These are phyloP conservation scores for Hippophae tibetana DNA, from an alignment of 306 rosid genomes.

Conservation along the genomic window DNA sequence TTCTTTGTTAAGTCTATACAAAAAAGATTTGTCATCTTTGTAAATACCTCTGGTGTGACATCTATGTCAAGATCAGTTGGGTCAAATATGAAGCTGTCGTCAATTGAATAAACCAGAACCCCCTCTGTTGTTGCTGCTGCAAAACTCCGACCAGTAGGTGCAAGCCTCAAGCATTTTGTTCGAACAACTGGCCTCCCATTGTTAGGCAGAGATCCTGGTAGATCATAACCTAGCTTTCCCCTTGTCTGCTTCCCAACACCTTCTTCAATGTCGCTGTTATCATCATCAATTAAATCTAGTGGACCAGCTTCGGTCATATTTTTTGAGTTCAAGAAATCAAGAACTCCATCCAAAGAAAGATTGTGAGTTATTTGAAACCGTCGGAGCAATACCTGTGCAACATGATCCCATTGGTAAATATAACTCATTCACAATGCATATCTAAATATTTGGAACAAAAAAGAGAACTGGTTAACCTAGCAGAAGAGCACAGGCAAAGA, in stretches of 20 bases:
- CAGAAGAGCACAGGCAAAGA: not conserved
- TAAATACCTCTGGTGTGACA: slow-evolving; percentile 87
- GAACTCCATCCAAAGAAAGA: slow-evolving; percentile 93
- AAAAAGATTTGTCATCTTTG: not conserved
- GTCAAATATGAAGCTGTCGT: slow-evolving; percentile 82
- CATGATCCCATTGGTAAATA: slow-evolving; percentile 19
- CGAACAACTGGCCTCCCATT: slow-evolving; percentile 70
- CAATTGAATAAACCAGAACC: slow-evolving; percentile 76
- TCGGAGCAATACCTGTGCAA: slow-evolving; percentile 60
- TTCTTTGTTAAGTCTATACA: not conserved
- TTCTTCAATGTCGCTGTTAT: slow-evolving; percentile 58
- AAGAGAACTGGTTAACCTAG: not conserved
- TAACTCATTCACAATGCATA: not conserved
- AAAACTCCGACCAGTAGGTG: slow-evolving; percentile 93
- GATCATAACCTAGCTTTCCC: slow-evolving; percentile 51
- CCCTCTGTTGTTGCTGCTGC: slow-evolving; percentile 94
- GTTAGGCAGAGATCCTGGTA: slow-evolving; percentile 84
- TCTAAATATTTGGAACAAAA: not conserved
- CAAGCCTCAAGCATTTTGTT: slow-evolving; percentile 77
- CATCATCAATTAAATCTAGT: slow-evolving; percentile 77
- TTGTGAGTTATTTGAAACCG: slow-evolving; percentile 83
- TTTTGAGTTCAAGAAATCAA: slow-evolving; percentile 79
- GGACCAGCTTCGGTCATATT: slow-evolving; percentile 94
- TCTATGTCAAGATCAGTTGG: slow-evolving; percentile 95
- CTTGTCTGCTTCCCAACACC: slow-evolving; percentile 77